Evolutionary conservation across 306 rosid genomes (phyloP).

Genomic region (Prunus mongolica): DNA sequence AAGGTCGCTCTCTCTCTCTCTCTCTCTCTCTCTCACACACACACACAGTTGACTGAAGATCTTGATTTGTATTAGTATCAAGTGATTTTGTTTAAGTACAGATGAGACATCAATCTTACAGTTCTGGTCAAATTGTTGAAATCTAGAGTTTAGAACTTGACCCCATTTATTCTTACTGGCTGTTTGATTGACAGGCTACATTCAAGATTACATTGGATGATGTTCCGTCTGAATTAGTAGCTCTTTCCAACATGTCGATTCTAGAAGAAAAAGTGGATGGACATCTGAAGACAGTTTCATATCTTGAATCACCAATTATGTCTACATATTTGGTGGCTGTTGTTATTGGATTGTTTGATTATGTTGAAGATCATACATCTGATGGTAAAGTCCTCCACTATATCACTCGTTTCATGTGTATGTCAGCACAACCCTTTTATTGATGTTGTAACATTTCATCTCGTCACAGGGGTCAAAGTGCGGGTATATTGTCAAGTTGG

Average conservation of each 20-base stretch:
- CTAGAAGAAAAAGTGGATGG: slow-evolving; percentile 64
- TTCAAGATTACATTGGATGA: slow-evolving; percentile 85
- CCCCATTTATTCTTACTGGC: neutral
- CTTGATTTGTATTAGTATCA: neutral
- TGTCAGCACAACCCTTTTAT: neutral
- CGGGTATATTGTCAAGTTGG: slow-evolving; percentile 92
- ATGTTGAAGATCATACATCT: slow-evolving; percentile 78
- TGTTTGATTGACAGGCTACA: slow-evolving; percentile 64
- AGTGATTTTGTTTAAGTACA: neutral
- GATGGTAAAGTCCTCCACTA: slow-evolving; percentile 54
- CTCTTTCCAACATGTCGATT: slow-evolving; percentile 97
- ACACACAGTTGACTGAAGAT: neutral
- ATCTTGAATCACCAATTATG: slow-evolving; percentile 85
- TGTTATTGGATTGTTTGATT: slow-evolving; percentile 88
- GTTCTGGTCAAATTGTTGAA: neutral
- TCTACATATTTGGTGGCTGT: slow-evolving; percentile 92
- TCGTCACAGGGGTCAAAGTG: slow-evolving; percentile 72
- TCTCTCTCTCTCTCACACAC: neutral
- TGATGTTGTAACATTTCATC: slow-evolving; percentile 22
- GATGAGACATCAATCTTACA: neutral
- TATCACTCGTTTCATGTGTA: neutral
- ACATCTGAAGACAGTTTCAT: slow-evolving; percentile 58
- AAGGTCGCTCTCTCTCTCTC: slow-evolving; percentile 51
- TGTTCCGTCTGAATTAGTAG: slow-evolving; percentile 70
- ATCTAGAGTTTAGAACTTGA: neutral